Evolutionary conservation across 331 rosid genomes (phyloP), one percentile per base, ranked within the genome.

Genomic region (Malus hybrid): DNA sequence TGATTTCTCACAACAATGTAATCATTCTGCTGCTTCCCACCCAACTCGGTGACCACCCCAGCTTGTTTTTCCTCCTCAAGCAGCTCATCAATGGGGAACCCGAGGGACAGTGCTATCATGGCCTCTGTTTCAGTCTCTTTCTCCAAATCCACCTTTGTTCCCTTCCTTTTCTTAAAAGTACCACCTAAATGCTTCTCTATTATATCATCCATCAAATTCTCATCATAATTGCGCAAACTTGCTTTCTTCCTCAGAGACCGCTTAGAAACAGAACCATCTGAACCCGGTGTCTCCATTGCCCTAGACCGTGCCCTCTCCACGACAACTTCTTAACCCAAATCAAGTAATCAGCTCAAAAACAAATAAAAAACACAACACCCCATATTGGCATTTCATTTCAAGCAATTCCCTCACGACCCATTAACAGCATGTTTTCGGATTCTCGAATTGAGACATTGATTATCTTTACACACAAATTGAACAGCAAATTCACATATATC

Each of bases 1-100:
- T 95, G 99, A 84, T 92, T 95, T 84, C 99, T 90, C 65, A 95
- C 86, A 52, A 92, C 97, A 60, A 92, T 89, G 44, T 95, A 95
- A 82, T 92, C 97, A 73, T 95, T 95, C 84, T 89, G 99, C 86
- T 92, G 97, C 82, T 85, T 86, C 72, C 97, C 99, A 34, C 97
- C 96, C 81, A 95, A 81, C 57, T 89, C 72, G 15, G 54, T 80
- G 67, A 95, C 97, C 72, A 95, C 99, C 77, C 96, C 89, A 44
- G 97, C 93, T 62, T 46, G 86, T 76, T 87, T 79, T 79, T 95
- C 97, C 22, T 90, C 92, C 76, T 90, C 97, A 19, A 84, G 93
- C 74, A 95, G 78, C 7, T 84, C 93, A 73, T 95, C 97, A 20
- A 95, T 92, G 0, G 97, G 97, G 65, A 95, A 95, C 66, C 99